Base-by-base conservation (phyloP, 805 yeast genomes). In the Lipomyces oligophaga region DNA sequence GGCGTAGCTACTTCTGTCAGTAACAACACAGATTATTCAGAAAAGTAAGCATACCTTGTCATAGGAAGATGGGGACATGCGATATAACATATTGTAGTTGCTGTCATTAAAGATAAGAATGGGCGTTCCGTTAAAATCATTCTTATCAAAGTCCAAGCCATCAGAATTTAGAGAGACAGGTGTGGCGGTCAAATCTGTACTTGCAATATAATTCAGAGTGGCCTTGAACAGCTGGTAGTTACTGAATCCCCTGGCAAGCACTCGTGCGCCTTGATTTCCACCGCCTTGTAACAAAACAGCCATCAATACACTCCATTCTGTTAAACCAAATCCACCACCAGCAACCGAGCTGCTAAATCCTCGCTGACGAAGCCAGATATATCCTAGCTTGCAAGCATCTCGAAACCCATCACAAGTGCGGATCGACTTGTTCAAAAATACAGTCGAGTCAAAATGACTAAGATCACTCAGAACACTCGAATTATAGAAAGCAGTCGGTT, bases 211-310 rank as follows among this genome's bases (percentile, higher is more conserved):
- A 58, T 80, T 79, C 46, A 93, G 73, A 1, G 85, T 80, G 62
- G 95, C 96, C 63, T 86, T 89, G 72, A 93, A 93, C 41, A 93
- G 70, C 68, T 93, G 98, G 63, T 88, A 93, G 19, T 94, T 83
- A 2, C 96, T 87, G 64, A 84, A 90, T 0, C 97, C 98, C 58
- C 81, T 83, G 31, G 88, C 65, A 45, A 93, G 71, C 20, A 87
- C 81, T 30, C 32, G 28, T 59, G 81, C 83, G 11, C 94, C 93
- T 55, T 72, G 74, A 5, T 69, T 65, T 57, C 94, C 94, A 5
- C 70, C 70, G 58, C 96, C 96, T 52, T 81, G 79, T 34, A 93
- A 69, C 43, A 93, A 68, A 1, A 88, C 83, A 34, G 95, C 81
- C 80, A 87, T 78, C 41, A 90, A 65, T 31, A 83, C 68, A 25